Conservation (phyloP, 352 stramenopile species). For the Chrysophaeum taylorii region DNA sequence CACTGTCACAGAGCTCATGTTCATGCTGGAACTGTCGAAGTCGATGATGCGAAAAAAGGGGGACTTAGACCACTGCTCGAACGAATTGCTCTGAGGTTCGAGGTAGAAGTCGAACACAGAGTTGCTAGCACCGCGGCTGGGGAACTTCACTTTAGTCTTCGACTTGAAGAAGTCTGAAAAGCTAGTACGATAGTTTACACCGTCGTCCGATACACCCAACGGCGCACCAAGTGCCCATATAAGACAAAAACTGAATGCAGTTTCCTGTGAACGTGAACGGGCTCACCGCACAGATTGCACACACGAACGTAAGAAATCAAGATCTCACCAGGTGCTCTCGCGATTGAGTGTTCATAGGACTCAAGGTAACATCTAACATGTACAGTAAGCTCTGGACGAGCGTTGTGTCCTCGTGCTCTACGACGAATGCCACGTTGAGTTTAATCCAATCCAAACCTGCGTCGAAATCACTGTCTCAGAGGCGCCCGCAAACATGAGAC, state of each 20-base stretch:
- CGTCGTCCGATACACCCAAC: constrained; percentile 77
- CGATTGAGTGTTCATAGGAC: constrained; percentile 62
- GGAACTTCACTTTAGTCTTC: constrained; percentile 86
- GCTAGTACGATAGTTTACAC: constrained; percentile 78
- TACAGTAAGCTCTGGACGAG: constrained; percentile 79
- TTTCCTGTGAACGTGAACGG: no score
- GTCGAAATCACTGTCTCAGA: no score
- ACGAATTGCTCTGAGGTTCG: constrained; percentile 72
- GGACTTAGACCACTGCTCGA: constrained; percentile 85
- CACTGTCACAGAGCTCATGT: constrained; percentile 67
- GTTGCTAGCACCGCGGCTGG: constrained; percentile 56
- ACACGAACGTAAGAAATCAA: no score
- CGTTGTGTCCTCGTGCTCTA: constrained; percentile 82
- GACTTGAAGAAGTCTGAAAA: constrained; percentile 90
- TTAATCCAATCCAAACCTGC: constrained; percentile 77
- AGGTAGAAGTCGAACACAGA: constrained; percentile 96
- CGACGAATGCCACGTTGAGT: constrained; percentile 75
- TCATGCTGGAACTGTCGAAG: constrained; percentile 40
- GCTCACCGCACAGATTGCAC: no score
- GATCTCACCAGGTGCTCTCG: constrained; percentile 44
- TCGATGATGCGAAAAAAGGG: constrained; percentile 80
- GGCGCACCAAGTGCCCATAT: constrained; percentile 82
- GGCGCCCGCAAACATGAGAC: no score
- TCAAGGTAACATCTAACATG: constrained; percentile 83
- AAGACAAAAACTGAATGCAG: constrained; percentile 80